A percentile compares a stretch with the other conserved stretches of the same genome.
phyloP scores from a whole-genome alignment of 257 asterid species.

The Solanum lycopersicoides region DNA sequence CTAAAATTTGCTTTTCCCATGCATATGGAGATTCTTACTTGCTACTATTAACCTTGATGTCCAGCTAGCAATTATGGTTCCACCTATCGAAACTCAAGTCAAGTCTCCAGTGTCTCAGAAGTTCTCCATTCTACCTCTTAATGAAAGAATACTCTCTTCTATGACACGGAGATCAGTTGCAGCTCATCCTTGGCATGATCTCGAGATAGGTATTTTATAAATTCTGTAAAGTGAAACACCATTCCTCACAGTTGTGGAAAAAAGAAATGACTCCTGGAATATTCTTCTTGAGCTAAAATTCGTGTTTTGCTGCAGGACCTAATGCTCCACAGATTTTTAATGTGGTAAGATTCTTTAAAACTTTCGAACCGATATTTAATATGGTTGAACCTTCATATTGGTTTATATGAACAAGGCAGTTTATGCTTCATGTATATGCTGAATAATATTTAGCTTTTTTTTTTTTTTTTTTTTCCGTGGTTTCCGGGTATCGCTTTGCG shows the following conservation, averaged over 20 bases:
- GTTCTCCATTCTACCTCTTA: conserved; percentile 52
- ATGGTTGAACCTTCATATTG: neutral
- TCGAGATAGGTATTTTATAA: conserved; percentile 60
- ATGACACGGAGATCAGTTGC: conserved; percentile 74
- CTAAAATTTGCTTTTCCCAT: neutral
- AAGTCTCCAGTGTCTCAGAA: conserved; percentile 15
- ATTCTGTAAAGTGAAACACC: neutral
- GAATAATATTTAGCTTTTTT: neutral
- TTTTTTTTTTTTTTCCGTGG: no score
- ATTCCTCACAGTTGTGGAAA: neutral
- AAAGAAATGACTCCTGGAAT: neutral
- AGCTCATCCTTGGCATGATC: conserved; percentile 99
- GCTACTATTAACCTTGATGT: neutral
- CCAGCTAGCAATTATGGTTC: conserved; percentile 42
- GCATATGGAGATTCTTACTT: neutral
- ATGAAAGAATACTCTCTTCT: conserved; percentile 83
- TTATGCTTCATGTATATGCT: neutral
- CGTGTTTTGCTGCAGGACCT: conserved; percentile 60
- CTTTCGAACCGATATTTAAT: neutral
- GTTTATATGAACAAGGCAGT: neutral
- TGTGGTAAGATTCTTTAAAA: conserved; percentile 50
- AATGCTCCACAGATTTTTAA: conserved; percentile 74
- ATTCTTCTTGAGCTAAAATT: neutral
- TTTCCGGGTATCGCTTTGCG: no score
- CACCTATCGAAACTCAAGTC: conserved; percentile 38